Percentiles rank a stretch among this genome's conserved stretches.
Evolutionary conservation across 108 stramenopile genomes (phyloP).

Genomic region (Discostella pseudostelligera): DNA sequence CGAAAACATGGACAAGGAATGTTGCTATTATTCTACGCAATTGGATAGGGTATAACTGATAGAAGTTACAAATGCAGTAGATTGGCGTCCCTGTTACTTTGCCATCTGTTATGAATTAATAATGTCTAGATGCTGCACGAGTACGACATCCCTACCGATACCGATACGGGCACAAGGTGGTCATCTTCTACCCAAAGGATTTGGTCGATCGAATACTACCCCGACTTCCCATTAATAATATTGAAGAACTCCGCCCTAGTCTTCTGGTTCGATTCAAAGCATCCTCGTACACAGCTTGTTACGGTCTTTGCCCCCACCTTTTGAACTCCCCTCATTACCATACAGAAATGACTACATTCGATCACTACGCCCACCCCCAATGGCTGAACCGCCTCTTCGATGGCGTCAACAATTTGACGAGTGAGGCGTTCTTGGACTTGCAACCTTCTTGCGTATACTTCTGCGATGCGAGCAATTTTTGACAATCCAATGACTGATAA

Average conservation of each 20-base stretch:
- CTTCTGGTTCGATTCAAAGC: conserved; percentile 86
- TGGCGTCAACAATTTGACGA: conserved; percentile 94
- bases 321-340: conserved; percentile 98
- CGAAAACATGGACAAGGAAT: background rate
- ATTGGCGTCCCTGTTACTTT: too few relatives aligned
- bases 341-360: conserved; percentile 97
- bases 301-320: conserved; percentile 89
- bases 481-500: conserved; percentile 74
- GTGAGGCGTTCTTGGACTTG: conserved; percentile 99
- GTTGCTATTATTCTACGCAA: background rate
- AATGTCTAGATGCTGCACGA: too few relatives aligned
- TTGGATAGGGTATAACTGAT: too few relatives aligned
- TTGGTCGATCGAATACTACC: too few relatives aligned
- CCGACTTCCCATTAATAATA: conserved; percentile 64
- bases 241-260: conserved; percentile 95
- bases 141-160: too few relatives aligned
- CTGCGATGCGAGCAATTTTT: conserved; percentile 95
- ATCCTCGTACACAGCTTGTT: conserved; percentile 90
- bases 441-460: conserved; percentile 88
- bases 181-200: too few relatives aligned
- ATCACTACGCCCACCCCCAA: conserved; percentile 97
- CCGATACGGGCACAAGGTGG: too few relatives aligned
- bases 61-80: too few relatives aligned
- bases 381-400: conserved; percentile 89
- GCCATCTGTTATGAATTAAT: too few relatives aligned